These are phyloP conservation scores for Cochlearia excelsa DNA, from an alignment of 345 rosid species.

Conservation along the genomic window DNA sequence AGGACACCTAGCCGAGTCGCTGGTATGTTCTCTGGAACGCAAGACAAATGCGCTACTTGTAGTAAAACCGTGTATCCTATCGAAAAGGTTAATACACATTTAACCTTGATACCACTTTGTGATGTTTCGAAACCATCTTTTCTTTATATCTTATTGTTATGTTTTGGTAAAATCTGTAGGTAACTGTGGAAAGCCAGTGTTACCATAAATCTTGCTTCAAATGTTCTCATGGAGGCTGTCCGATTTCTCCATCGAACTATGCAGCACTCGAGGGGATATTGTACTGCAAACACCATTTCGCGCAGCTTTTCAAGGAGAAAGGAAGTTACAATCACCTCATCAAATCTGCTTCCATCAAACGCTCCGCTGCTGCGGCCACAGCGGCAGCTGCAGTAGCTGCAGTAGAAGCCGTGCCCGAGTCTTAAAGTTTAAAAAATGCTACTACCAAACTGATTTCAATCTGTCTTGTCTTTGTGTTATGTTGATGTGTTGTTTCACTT, in stretches of 20 bases:
- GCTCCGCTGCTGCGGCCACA: conserved; percentile 57
- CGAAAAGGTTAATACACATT: conserved; percentile 64
- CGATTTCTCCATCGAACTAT: conserved; percentile 84
- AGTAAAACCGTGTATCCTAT: conserved; percentile 96
- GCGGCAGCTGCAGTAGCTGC: conserved; percentile 45
- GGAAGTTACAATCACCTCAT: conserved; percentile 94
- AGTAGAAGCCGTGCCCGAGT: conserved; percentile 61
- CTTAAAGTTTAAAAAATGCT: conserved; percentile 33
- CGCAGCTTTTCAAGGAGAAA: conserved; percentile 97
- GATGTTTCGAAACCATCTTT: no score
- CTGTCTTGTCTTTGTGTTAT: conserved; percentile 1
- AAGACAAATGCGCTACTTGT: conserved; percentile 94
- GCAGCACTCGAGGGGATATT: conserved; percentile 96
- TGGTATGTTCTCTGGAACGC: conserved; percentile 72
- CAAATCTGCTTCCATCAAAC: conserved; percentile 78
- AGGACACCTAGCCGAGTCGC: conserved; percentile 96
- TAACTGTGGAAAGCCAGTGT: conserved; percentile 79
- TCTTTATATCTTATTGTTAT: neutral
- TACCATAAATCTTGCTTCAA: conserved; percentile 96
- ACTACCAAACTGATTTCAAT: conserved; percentile 12
- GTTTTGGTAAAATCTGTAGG: conserved; percentile 32
- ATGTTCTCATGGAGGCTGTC: conserved; percentile 95
- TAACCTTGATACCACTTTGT: conserved; percentile 5
- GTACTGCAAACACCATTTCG: conserved; percentile 94
- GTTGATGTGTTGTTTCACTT: neutral